These are phyloP conservation scores for Chytridiales sp. DNA, from an alignment of 371 early-diverging fungal species.

Conservation along the genomic window DNA sequence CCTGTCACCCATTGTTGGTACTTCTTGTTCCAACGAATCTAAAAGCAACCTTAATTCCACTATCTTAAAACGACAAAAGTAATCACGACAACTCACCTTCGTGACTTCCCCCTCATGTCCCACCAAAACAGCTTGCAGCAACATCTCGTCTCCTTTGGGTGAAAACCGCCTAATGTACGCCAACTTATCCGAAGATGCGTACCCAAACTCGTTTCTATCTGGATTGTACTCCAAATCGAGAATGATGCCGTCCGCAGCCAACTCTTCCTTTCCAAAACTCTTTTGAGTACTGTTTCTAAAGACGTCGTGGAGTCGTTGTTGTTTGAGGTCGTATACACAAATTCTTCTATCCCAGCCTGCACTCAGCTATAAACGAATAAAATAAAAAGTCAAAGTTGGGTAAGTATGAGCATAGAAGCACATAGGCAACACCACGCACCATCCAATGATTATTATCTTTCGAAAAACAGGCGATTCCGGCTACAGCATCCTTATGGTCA, in stretches of 20 bases:
- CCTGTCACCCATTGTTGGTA: constrained; percentile 52
- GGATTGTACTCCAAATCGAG: constrained; percentile 46
- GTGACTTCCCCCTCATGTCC: constrained; percentile 60
- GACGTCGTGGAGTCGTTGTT: constrained; percentile 35
- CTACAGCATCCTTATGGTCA: constrained; percentile 49
- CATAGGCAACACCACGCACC: constrained; percentile 34
- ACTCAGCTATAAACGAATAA: constrained; percentile 34
- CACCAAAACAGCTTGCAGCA: constrained; percentile 43
- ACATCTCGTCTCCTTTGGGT: constrained; percentile 46
- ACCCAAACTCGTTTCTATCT: constrained; percentile 50
- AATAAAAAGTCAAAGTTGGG: too few species aligned
- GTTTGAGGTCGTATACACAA: constrained; percentile 44
- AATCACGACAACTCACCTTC: constrained; percentile 26
- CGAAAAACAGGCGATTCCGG: constrained; percentile 43
- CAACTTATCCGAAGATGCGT: constrained; percentile 48
- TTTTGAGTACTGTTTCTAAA: constrained; percentile 29
- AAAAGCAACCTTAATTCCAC: background rate
- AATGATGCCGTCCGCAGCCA: constrained; percentile 55
- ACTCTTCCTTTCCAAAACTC: constrained; percentile 41
- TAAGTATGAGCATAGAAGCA: too few species aligned
- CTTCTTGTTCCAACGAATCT: constrained; percentile 46
- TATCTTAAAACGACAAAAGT: background rate
- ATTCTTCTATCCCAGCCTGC: constrained; percentile 55
- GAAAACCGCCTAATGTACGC: constrained; percentile 51
- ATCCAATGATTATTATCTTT: constrained; percentile 46